Base-by-base conservation (phyloP, 2,329 filamentous ascomycete genomes). In the Fusarium sublunatum region DNA sequence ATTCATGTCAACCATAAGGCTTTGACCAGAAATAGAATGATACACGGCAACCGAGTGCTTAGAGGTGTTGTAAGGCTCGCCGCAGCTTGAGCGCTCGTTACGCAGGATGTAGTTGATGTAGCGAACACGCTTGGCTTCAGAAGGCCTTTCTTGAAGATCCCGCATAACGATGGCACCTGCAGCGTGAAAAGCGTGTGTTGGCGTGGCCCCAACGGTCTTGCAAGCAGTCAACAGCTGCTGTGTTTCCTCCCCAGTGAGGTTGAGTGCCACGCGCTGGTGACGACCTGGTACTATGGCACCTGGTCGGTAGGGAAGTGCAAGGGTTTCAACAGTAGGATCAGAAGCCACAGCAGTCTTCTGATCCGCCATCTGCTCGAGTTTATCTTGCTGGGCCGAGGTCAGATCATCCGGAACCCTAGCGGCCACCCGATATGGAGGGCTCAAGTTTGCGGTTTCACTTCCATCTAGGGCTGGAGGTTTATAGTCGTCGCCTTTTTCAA, bases 141-240 rank as follows among this genome's bases (percentile, higher is more conserved):
- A 0, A 0, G 58, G 32, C 9, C 15, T 52, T 2, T 56, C 22
- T 4, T 74, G 70, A 0, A 73, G 49, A 43, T 75, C 66, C n/a
- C 74, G 58, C 4, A 74, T 35, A 0, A 67, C 61, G 2, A 77
- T 61, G 1, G 74, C 69, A 5, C 73, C 69, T 5, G 74, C 72
- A 2, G 75, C 70, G 29, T 77, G 75, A 48, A 75, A 77, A 2
- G 54, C 67, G 9, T 77, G 73, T 0, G 74, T 76, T 1, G 70
- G 67, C 0, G 73, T 76, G 0, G 68, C 70, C 2, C 51, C 50
- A 2, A 44, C 29, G 0, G 31, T 8, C 19, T 70, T 72, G 12
- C 65, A 70, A 0, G 70, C 64, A 0, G n/a, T 2, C 0, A 70
- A 6, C 1, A 76, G 51, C 4, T 46, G 32, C 1, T 44, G 15